Evolutionary conservation across 75 land plant genomes (phyloP), one percentile per base, ranked within the genome.

Genomic region (Selaginella tamariscina): DNA sequence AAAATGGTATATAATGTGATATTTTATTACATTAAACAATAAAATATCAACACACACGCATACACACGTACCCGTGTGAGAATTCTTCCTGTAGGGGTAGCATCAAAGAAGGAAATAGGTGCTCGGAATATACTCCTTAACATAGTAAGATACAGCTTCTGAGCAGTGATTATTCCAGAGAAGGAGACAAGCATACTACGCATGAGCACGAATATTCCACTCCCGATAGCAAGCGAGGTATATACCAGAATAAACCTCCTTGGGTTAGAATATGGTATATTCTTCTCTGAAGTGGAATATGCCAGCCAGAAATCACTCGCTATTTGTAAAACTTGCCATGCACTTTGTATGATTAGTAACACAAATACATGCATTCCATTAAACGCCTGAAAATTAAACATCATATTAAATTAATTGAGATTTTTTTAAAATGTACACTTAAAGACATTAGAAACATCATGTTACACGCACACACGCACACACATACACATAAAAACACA

Each of bases 71-170:
- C 76, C 65, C 76, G 76, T 21, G 70, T 74, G 0, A 74, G 72
- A 24, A 74, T 68, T 27, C 76, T 33, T 9, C 76, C 76, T 0
- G 72, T 68, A 2, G 76, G 73, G 2, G 76, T 74, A 24, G 76
- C 66, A 30, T 74, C 76, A 33, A 74, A 74, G 57, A 74, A 74
- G n/a, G 99, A 85, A 91, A 95, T 95, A 30, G 99, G 99, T 18
- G 99, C 96, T 55, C 84, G 96, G 33, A 95, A 74, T 59, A 91
- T 79, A 72, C 92, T 85, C 33, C 67, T 31, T 21, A 95, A 74
- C 74, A 95, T 83, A 64, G 79, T 75, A 2, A 67, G 24, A 67
- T 83, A 95, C 72, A 91, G 90, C 27, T 74, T 68, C 68, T 95
- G 88, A n/a, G 89, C 78, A 1, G 99, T 95, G 68, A 77, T 77